Evolutionary conservation across 192 early-diverging fungal genomes (phyloP).

Genomic region (Linnemannia elongata): DNA sequence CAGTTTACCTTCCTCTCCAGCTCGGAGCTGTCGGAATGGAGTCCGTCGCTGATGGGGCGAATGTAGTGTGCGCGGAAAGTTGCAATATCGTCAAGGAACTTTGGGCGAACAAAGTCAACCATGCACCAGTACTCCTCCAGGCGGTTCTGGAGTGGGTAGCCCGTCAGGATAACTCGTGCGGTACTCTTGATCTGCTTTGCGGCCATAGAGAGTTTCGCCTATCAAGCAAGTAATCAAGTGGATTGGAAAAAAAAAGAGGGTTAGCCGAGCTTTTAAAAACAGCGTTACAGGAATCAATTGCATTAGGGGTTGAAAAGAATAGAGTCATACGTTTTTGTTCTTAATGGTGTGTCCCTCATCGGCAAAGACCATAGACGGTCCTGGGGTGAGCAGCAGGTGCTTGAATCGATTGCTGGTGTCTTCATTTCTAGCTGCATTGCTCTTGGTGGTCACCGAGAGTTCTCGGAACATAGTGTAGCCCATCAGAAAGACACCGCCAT

Average conservation of each 20-base stretch:
- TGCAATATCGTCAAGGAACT: slow-evolving; percentile 66
- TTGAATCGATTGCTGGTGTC: slow-evolving; percentile 18
- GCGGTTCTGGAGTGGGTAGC: slow-evolving; percentile 89
- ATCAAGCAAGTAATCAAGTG: not conserved
- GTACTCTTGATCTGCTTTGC: slow-evolving; percentile 64
- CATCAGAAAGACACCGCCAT: slow-evolving; percentile 79
- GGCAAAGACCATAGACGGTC: slow-evolving; percentile 78
- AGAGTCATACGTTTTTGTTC: slow-evolving; percentile 53
- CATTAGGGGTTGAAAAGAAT: not conserved
- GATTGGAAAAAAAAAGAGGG: slow-evolving; percentile 24
- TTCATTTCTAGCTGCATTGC: not conserved
- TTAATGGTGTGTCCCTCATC: slow-evolving; percentile 91
- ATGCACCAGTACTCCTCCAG: slow-evolving; percentile 85
- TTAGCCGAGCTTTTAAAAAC: slow-evolving; percentile 11
- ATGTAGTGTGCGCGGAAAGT: slow-evolving; percentile 71
- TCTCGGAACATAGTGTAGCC: slow-evolving; percentile 74
- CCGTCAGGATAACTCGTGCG: slow-evolving; percentile 82
- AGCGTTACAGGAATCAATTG: not conserved
- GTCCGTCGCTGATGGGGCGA: slow-evolving; percentile 71
- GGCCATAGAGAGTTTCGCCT: slow-evolving; percentile 37
- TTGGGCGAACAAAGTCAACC: slow-evolving; percentile 81
- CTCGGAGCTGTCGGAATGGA: slow-evolving; percentile 65
- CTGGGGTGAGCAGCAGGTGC: slow-evolving; percentile 67
- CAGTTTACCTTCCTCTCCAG: slow-evolving; percentile 41
- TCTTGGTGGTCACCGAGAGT: slow-evolving; percentile 27